Base-by-base conservation (phyloP, 129 eudicot genomes). In the Scalesia atractyloides region DNA sequence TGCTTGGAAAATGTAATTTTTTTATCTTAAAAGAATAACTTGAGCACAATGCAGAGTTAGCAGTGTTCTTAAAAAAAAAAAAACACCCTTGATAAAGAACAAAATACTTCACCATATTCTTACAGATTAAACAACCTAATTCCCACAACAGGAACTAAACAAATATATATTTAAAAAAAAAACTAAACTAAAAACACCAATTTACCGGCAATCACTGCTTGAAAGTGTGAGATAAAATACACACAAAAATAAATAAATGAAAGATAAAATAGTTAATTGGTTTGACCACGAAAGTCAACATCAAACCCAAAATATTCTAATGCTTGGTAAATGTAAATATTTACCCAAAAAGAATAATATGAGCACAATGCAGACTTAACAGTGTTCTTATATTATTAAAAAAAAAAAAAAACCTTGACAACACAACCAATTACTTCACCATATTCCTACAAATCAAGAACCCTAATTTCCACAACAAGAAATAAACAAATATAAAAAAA, bases 241-340 rank as follows among this genome's bases (percentile, higher is more conserved):
- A 0, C 9, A 39, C 9, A 50, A 2, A 13, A 33, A 57, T 19
- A 36, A 60, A 30, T 30, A 2, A 30, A 30, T 30, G 8, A 41
- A 39, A 5, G 9, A 39, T 39, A 39, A 39, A 33, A 58, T 18
- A 39, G 46, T 60, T 47, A 58, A 48, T 46, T 68, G 60, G 60
- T 49, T 76, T 68, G 44, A 76, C 75, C 59, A 58, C 53, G 66
- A 66, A 65, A 15, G 73, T 75, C 79, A 65, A 66, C 58, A 41
- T 54, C 72, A 65, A 52, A 6, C 73, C n/a, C 43, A 13, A 33
- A 22, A 56, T 30, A 68, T 68, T 54, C 48, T 56, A 56, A 11
- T 64, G 52, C n/a, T 33, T 33, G 9, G n/a, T 5, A 41, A 41
- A 41, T 41, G 10, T 41, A 6, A 41, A 2, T 41, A 7, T 8